A percentile compares a stretch with the other conserved stretches of the same genome.
These are phyloP conservation scores for Hyphopichia homilentoma DNA, from an alignment of 805 yeast species.

Conservation along the genomic window DNA sequence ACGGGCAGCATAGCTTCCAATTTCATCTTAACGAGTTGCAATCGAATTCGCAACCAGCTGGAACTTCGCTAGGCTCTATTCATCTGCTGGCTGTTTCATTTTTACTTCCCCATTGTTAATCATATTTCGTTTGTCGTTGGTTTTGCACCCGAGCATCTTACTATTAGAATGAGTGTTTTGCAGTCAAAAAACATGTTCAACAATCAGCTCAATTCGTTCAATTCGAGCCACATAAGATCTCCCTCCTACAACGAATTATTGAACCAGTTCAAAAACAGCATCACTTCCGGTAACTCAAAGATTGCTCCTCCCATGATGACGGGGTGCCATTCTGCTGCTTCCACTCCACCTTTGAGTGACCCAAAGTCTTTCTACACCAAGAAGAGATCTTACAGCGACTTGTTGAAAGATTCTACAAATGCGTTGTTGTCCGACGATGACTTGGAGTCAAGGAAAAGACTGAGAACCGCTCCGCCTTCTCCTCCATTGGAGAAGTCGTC, in stretches of 20 bases:
- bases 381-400: slow-evolving; percentile 29
- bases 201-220: slow-evolving; percentile 26
- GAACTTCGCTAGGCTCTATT: too few species aligned
- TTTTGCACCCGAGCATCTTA: slow-evolving; percentile 1
- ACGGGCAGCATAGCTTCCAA: too few species aligned
- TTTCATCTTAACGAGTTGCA: neutral
- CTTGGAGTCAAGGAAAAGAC: slow-evolving; percentile 22
- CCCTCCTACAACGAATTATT: slow-evolving; percentile 33
- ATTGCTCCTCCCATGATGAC: neutral
- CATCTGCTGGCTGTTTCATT: too few species aligned
- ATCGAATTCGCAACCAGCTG: neutral
- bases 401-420: slow-evolving; percentile 8
- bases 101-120: neutral
- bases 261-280: slow-evolving; percentile 18
- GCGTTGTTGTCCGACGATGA: slow-evolving; percentile 1
- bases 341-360: slow-evolving; percentile 2
- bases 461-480: slow-evolving; percentile 47
- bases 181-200: slow-evolving; percentile 26
- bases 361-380: slow-evolving; percentile 7
- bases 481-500: slow-evolving; percentile 21
- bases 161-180: slow-evolving; percentile 27
- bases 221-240: slow-evolving; percentile 28
- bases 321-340: neutral
- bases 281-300: neutral
- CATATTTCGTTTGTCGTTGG: neutral